Evolutionary conservation across 2,329 filamentous ascomycete species (phyloP).

Genomic region (Ceratocystis alfenasii): DNA sequence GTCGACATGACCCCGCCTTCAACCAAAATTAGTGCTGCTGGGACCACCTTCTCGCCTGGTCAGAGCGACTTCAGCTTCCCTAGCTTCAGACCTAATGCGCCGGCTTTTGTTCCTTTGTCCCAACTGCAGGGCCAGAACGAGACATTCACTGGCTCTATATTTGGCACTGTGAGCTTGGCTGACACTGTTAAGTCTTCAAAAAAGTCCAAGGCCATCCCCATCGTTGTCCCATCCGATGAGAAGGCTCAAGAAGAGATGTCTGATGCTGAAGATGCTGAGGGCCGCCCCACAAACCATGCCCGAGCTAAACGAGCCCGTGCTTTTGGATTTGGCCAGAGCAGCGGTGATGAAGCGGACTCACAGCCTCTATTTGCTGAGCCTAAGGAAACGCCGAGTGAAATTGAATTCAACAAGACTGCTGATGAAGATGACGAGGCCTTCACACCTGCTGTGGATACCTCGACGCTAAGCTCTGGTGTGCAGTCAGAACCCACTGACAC

Average conservation of each 20-base stretch:
- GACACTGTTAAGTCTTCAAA: slow-evolving; percentile 55
- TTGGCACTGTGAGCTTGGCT: slow-evolving; percentile 55
- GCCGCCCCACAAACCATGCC: slow-evolving; percentile 47
- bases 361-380: slow-evolving; percentile 62
- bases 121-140: slow-evolving; percentile 36
- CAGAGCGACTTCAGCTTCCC: slow-evolving; percentile 58
- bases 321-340: slow-evolving; percentile 28
- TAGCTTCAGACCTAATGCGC: slow-evolving; percentile 65
- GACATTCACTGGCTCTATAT: slow-evolving; percentile 46
- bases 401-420: slow-evolving; percentile 25
- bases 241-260: slow-evolving; percentile 26
- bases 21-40: slow-evolving; percentile 54
- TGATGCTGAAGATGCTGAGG: slow-evolving; percentile 39
- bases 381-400: slow-evolving; percentile 20
- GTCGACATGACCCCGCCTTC: slow-evolving; percentile 30
- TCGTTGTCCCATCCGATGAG: slow-evolving; percentile 49
- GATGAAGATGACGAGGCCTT: slow-evolving; percentile 31
- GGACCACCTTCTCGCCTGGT: slow-evolving; percentile 59
- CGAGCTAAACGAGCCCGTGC: slow-evolving; percentile 65
- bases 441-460: slow-evolving; percentile 36
- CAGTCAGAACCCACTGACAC: slow-evolving; percentile 44
- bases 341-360: slow-evolving; percentile 52
- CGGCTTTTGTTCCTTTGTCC: slow-evolving; percentile 57
- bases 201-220: slow-evolving; percentile 73
- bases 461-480: slow-evolving; percentile 40